Evolutionary conservation across 1,284 basidiomycete genomes (phyloP).

Genomic region (Cutaneotrichosporon cyanovorans): DNA sequence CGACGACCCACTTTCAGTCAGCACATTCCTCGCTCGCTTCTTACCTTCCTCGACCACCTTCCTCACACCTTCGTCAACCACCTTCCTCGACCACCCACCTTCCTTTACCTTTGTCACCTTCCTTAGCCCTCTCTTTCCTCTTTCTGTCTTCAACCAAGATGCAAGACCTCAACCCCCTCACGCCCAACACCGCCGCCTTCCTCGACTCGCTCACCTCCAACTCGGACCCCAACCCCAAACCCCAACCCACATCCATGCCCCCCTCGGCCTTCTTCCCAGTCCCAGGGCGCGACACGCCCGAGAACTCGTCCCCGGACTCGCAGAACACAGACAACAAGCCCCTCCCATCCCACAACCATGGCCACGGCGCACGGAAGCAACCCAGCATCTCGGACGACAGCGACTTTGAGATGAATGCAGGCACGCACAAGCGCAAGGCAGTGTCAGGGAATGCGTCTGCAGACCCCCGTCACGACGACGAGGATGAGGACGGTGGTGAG

Average conservation of each 20-base stretch:
- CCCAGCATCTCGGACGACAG: constrained; percentile 12
- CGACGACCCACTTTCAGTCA: too few species aligned
- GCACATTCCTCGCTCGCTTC: too few species aligned
- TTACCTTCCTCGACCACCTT: too few species aligned
- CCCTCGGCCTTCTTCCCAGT: constrained; percentile 38
- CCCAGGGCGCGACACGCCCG: constrained; percentile 35
- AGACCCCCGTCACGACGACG: background rate
- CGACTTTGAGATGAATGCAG: constrained; percentile 5
- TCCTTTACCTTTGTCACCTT: too few species aligned
- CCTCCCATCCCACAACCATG: background rate
- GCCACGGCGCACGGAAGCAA: too few species aligned
- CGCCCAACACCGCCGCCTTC: constrained; percentile 40
- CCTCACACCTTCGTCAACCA: too few species aligned
- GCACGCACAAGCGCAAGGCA: constrained; percentile 33
- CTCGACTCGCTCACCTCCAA: constrained; percentile 30
- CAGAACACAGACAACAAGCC: background rate
- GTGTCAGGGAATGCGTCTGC: background rate
- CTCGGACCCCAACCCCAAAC: constrained; percentile 4
- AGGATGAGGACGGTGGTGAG: constrained; percentile 31
- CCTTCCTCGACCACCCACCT: too few species aligned
- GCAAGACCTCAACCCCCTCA: constrained; percentile 34
- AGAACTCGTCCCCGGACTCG: constrained; percentile 33
- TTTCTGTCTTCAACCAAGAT: constrained; percentile 6
- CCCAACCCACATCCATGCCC: constrained; percentile 26
- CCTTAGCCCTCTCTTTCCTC: background rate